phyloP scores from a whole-genome alignment of 129 eudicot species.

The Tagetes patula region DNA sequence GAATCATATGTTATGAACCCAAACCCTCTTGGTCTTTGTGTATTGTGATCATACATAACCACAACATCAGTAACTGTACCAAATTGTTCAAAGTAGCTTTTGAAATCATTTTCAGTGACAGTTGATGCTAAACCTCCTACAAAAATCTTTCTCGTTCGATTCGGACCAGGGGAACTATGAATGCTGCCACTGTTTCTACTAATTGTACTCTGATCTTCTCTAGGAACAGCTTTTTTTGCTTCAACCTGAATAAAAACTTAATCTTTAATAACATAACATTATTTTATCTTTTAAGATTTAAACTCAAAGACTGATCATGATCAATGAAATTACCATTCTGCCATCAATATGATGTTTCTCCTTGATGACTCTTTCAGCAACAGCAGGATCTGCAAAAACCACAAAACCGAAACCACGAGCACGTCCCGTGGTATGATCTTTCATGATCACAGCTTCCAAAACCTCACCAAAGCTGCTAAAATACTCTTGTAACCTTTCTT shows the following conservation, averaged over 20 bases:
- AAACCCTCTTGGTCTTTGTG: slow-evolving; percentile 74
- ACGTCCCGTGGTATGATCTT: slow-evolving; percentile 67
- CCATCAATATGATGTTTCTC: slow-evolving; percentile 78
- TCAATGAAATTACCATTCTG: slow-evolving; percentile 44
- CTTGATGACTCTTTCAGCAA: slow-evolving; percentile 57
- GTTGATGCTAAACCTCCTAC: slow-evolving; percentile 79
- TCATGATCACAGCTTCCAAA: slow-evolving; percentile 70
- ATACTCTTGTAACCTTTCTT: slow-evolving; percentile 66
- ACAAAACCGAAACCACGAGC: slow-evolving; percentile 81
- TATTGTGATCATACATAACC: slow-evolving; percentile 78
- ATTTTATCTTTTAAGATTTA: neutral
- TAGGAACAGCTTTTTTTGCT: slow-evolving; percentile 71
- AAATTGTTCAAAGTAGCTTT: slow-evolving; percentile 62
- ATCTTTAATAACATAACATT: neutral
- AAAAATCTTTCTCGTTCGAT: slow-evolving; percentile 57
- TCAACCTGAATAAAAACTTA: slow-evolving; percentile 42
- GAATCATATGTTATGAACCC: slow-evolving; percentile 70
- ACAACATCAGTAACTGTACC: slow-evolving; percentile 71
- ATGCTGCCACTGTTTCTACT: slow-evolving; percentile 67
- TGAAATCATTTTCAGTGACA: slow-evolving; percentile 63
- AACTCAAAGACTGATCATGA: neutral
- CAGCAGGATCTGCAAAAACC: slow-evolving; percentile 65
- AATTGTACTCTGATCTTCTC: slow-evolving; percentile 55
- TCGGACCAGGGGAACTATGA: slow-evolving; percentile 58
- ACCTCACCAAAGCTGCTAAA: slow-evolving; percentile 65